Percentiles rank a stretch among this genome's conserved stretches.
phyloP scores from a whole-genome alignment of 1,284 basidiomycete genomes.

The Mrakiaceae sp. region DNA sequence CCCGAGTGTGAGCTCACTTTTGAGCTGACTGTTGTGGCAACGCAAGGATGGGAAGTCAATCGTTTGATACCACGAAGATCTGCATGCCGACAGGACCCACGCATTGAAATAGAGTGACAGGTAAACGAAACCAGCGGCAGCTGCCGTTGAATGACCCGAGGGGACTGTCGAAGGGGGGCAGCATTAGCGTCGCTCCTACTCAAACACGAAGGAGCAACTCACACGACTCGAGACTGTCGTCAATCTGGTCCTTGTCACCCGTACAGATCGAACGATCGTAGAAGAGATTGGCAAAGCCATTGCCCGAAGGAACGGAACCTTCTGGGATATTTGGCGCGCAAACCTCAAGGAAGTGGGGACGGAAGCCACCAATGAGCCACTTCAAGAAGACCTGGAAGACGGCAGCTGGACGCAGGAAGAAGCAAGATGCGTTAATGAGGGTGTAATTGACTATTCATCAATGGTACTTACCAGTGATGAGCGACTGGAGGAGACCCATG shows the following conservation, averaged over 20 bases:
- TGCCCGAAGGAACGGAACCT: conserved; percentile 33
- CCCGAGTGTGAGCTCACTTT: too few species aligned
- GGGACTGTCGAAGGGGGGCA: conserved; percentile 11
- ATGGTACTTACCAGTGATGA: conserved; percentile 19
- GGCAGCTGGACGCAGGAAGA: conserved; percentile 20
- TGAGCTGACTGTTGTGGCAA: too few species aligned
- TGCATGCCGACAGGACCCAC: conserved; percentile 31
- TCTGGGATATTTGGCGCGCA: conserved; percentile 40
- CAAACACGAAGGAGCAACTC: conserved; percentile 2
- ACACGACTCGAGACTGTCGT: conserved; percentile 37
- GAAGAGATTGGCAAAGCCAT: conserved; percentile 41
- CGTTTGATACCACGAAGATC: too few species aligned
- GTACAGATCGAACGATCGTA: conserved; percentile 45
- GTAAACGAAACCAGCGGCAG: conserved; percentile 44
- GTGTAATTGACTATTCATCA: conserved; percentile 24
- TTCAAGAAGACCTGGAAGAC: conserved; percentile 46
- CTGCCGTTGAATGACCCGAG: conserved; percentile 30
- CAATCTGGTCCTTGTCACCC: conserved; percentile 43
- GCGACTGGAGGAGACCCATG: conserved; percentile 44
- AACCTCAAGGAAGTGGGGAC: conserved; percentile 45
- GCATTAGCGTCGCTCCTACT: conserved; percentile 7
- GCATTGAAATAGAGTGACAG: conserved; percentile 49
- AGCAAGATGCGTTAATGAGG: conserved; percentile 5
- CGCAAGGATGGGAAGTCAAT: too few species aligned
- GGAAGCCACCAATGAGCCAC: conserved; percentile 42